Percentiles rank a stretch among this genome's conserved stretches.
Conservation (phyloP, 2,329 filamentous ascomycete genomes). For the Fusarium algeriense region DNA sequence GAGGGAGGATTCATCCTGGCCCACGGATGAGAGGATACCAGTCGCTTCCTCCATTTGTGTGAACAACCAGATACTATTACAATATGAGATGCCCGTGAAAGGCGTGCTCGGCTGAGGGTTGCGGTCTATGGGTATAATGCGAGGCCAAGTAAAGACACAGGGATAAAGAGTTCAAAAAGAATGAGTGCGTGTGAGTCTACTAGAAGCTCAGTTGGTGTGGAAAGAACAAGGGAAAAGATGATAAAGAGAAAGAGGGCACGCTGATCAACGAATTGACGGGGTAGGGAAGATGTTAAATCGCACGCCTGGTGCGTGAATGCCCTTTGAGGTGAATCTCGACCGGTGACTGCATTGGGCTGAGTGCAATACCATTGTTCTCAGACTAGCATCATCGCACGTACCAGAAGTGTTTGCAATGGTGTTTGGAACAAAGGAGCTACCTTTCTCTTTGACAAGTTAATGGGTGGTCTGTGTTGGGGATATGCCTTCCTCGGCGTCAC, state of each 20-base stretch:
- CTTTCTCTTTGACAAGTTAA: constrained; percentile 15
- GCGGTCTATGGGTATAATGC: constrained; percentile 13
- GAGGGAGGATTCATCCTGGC: neutral
- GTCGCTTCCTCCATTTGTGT: neutral
- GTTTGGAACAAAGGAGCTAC: constrained; percentile 25
- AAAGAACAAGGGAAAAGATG: neutral
- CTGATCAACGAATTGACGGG: neutral
- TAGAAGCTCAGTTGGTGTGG: neutral
- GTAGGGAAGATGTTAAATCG: constrained; percentile 25
- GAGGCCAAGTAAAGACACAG: neutral
- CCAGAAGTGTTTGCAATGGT: constrained; percentile 9
- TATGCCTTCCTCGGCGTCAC: constrained; percentile 5
- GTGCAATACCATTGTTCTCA: constrained; percentile 33
- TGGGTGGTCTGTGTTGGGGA: constrained; percentile 25
- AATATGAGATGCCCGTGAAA: neutral
- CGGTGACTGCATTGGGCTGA: neutral
- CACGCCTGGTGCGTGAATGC: neutral
- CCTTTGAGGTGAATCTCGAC: neutral
- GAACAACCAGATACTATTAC: neutral
- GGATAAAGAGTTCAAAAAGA: neutral
- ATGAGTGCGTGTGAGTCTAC: neutral
- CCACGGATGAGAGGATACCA: neutral
- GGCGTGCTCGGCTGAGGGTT: neutral
- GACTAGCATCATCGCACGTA: constrained; percentile 2
- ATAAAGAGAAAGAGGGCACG: constrained; percentile 19